phyloP scores from a whole-genome alignment of 2,329 filamentous ascomycete species.

The Alternaria gansuensis region DNA sequence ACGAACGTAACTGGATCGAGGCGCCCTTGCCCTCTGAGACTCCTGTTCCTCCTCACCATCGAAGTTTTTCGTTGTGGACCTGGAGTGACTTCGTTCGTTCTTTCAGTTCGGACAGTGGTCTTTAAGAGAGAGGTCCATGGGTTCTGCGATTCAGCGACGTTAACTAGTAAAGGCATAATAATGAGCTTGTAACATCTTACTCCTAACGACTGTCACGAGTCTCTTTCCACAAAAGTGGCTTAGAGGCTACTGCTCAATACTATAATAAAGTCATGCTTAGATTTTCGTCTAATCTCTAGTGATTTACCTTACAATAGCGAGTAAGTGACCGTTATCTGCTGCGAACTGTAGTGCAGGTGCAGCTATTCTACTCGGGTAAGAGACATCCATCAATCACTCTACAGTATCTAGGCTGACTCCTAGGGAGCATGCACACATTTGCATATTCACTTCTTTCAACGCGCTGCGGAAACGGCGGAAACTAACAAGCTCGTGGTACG shows the following conservation, averaged over 20 bases:
- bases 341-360: not conserved
- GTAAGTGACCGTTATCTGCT: slow-evolving; percentile 2
- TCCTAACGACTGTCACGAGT: slow-evolving; percentile 36
- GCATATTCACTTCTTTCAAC: not conserved
- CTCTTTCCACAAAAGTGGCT: slow-evolving; percentile 33
- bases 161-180: slow-evolving; percentile 1
- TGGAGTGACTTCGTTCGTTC: slow-evolving; percentile 11
- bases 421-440: not conserved
- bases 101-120: not conserved
- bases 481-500: not conserved
- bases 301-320: not conserved
- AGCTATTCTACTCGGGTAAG: not conserved
- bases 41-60: slow-evolving; percentile 9
- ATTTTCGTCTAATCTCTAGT: not conserved
- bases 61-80: slow-evolving; percentile 4
- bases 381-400: not conserved
- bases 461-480: not conserved
- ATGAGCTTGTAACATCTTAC: slow-evolving; percentile 14
- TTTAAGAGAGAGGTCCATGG: slow-evolving; percentile 12
- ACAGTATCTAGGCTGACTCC: not conserved
- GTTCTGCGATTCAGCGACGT: slow-evolving; percentile 12
- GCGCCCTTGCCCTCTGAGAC: slow-evolving; percentile 13
- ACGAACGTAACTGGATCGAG: slow-evolving; percentile 18
- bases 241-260: slow-evolving; percentile 21
- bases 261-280: slow-evolving; percentile 23